A percentile compares a stretch with the other conserved stretches of the same genome.
phyloP scores from a whole-genome alignment of 257 asterid species.

The Nemophila menziesii region DNA sequence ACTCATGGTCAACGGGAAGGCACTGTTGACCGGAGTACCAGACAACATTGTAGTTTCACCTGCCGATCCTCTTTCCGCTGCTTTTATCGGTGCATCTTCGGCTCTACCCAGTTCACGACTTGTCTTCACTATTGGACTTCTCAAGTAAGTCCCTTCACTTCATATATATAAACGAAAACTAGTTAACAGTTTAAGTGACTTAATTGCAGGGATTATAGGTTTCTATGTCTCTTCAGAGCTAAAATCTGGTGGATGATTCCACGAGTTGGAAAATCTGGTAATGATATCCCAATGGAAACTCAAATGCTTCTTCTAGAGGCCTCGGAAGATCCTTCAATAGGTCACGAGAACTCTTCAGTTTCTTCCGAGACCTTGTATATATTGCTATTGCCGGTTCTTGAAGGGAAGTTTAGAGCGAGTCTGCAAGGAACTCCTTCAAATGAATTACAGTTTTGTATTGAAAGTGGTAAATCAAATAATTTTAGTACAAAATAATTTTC shows the following conservation, averaged over 20 bases:
- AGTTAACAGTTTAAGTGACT: neutral
- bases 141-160: slow-evolving; percentile 30
- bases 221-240: slow-evolving; percentile 41
- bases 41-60: slow-evolving; percentile 32
- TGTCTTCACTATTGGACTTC: slow-evolving; percentile 44
- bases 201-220: slow-evolving; percentile 29
- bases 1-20: slow-evolving; percentile 47
- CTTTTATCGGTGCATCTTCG: slow-evolving; percentile 43
- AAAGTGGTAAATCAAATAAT: slow-evolving; percentile 27
- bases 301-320: slow-evolving; percentile 56
- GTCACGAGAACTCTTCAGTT: slow-evolving; percentile 6
- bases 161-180: neutral
- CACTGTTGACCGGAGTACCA: slow-evolving; percentile 30
- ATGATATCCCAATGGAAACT: slow-evolving; percentile 53
- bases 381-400: slow-evolving; percentile 47
- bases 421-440: slow-evolving; percentile 38
- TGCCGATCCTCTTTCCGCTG: slow-evolving; percentile 32
- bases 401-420: slow-evolving; percentile 53
- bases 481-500: neutral
- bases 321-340: slow-evolving; percentile 23
- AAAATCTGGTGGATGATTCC: slow-evolving; percentile 84
- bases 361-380: slow-evolving; percentile 26
- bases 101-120: slow-evolving; percentile 23
- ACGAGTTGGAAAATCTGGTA: slow-evolving; percentile 35
- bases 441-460: slow-evolving; percentile 51